A percentile compares a stretch with the other conserved stretches of the same genome.
These are phyloP conservation scores for Phialocephala subalpina DNA, from an alignment of 2,329 filamentous ascomycete species.

Conservation along the genomic window DNA sequence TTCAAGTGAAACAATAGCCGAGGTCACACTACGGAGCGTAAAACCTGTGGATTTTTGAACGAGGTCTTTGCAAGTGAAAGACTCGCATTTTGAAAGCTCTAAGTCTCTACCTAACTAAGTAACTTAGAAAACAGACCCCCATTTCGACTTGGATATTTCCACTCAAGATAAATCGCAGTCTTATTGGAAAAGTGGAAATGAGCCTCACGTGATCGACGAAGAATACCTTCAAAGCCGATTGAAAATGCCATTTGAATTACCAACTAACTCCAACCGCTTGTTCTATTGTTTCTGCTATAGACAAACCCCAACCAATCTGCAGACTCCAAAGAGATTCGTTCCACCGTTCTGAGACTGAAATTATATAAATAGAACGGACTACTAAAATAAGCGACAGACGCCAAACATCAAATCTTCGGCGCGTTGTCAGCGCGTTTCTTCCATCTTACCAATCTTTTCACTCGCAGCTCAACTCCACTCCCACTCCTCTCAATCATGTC, in stretches of 20 bases:
- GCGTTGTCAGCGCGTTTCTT: conserved; percentile 6
- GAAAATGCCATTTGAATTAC: background rate
- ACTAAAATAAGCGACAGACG: conserved; percentile 2
- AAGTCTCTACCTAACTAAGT: no score
- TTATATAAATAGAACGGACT: background rate
- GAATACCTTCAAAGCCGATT: no score
- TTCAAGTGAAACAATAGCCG: no score
- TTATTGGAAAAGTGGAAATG: background rate
- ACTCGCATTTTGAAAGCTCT: no score
- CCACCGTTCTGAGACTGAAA: background rate
- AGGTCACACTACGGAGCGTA: no score
- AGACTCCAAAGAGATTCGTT: conserved; percentile 1
- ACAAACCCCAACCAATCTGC: background rate
- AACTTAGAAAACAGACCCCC: no score
- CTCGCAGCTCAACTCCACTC: background rate
- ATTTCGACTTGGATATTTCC: no score
- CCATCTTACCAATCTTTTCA: background rate
- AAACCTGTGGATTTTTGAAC: no score
- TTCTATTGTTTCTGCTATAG: background rate
- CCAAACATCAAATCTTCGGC: background rate
- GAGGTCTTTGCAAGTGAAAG: no score
- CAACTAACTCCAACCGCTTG: background rate
- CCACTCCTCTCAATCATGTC: background rate
- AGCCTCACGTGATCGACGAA: background rate
- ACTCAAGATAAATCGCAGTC: no score